Evolutionary conservation across 2,329 filamentous ascomycete genomes (phyloP).

Genomic region (Claviceps quebecensis): DNA sequence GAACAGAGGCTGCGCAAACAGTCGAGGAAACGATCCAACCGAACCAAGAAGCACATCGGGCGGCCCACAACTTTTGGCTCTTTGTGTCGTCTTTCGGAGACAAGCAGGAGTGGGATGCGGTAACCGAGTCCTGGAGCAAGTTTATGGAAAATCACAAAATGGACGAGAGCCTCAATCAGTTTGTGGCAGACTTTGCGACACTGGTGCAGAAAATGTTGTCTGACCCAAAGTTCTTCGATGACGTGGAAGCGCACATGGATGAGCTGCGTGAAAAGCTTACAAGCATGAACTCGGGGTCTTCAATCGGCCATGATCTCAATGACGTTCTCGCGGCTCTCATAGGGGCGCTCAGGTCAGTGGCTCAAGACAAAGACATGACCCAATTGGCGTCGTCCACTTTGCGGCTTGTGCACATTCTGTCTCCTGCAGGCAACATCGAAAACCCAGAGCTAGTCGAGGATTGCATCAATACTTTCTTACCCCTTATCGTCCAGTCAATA

Average conservation of each 20-base stretch:
- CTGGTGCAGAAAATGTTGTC: slow-evolving; percentile 70
- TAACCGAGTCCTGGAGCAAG: slow-evolving; percentile 53
- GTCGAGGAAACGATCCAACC: slow-evolving; percentile 57
- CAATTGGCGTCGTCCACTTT: slow-evolving; percentile 52
- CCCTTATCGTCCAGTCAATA: slow-evolving; percentile 59
- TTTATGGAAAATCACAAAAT: slow-evolving; percentile 61
- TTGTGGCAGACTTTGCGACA: slow-evolving; percentile 60
- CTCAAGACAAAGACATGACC: slow-evolving; percentile 57
- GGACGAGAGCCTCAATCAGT: slow-evolving; percentile 69
- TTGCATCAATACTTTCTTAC: slow-evolving; percentile 65
- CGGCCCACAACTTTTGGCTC: slow-evolving; percentile 66
- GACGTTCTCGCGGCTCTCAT: slow-evolving; percentile 55
- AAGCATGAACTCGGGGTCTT: slow-evolving; percentile 52
- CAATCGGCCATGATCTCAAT: slow-evolving; percentile 59
- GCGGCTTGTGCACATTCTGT: slow-evolving; percentile 57
- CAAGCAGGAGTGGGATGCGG: slow-evolving; percentile 56
- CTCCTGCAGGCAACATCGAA: slow-evolving; percentile 45
- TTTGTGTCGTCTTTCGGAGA: slow-evolving; percentile 72
- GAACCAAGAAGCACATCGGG: slow-evolving; percentile 62
- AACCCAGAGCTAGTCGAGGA: slow-evolving; percentile 65
- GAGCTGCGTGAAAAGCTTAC: slow-evolving; percentile 40
- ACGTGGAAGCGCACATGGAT: slow-evolving; percentile 44
- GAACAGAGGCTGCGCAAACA: slow-evolving; percentile 50
- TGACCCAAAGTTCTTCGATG: slow-evolving; percentile 73
- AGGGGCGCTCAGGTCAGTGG: slow-evolving; percentile 51